A percentile compares a stretch with the other conserved stretches of the same genome.
Conservation (phyloP, 164 flowering plant genomes). For the Saururus chinensis region DNA sequence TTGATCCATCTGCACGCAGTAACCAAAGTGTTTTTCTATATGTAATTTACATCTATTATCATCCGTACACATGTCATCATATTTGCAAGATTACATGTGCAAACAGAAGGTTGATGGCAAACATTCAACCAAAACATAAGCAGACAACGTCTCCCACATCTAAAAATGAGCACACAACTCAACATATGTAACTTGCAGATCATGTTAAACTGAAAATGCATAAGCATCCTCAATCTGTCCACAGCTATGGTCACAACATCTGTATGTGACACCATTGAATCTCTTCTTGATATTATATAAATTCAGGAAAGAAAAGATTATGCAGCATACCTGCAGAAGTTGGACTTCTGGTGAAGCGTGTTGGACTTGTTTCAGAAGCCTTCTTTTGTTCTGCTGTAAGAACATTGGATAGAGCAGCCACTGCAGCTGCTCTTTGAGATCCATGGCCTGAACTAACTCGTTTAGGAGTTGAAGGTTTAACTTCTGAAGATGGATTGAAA, state of each 20-base stretch:
- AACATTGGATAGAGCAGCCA: slow-evolving; percentile 85
- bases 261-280: not conserved
- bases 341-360: slow-evolving; percentile 36
- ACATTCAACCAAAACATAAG: too few relatives aligned
- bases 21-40: not conserved
- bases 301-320: not conserved
- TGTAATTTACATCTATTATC: too few relatives aligned
- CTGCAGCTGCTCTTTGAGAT: slow-evolving; percentile 98
- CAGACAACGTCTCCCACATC: too few relatives aligned
- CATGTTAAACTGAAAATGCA: too few relatives aligned
- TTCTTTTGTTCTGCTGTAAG: slow-evolving; percentile 79
- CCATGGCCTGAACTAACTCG: slow-evolving; percentile 38
- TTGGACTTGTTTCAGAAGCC: slow-evolving; percentile 46
- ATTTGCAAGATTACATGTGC: not conserved
- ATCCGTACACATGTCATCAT: not conserved
- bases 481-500: slow-evolving; percentile 55
- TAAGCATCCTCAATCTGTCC: too few relatives aligned
- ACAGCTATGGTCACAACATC: not conserved
- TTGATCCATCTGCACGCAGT: slow-evolving; percentile 29
- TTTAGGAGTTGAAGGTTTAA: slow-evolving; percentile 30
- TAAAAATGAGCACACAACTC: too few relatives aligned
- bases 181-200: too few relatives aligned
- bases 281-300: too few relatives aligned
- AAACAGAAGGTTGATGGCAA: too few relatives aligned
- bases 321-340: slow-evolving; percentile 35